These are phyloP conservation scores for Rhinocladiella mackenziei DNA, from an alignment of 2,329 filamentous ascomycete genomes.

Conservation along the genomic window DNA sequence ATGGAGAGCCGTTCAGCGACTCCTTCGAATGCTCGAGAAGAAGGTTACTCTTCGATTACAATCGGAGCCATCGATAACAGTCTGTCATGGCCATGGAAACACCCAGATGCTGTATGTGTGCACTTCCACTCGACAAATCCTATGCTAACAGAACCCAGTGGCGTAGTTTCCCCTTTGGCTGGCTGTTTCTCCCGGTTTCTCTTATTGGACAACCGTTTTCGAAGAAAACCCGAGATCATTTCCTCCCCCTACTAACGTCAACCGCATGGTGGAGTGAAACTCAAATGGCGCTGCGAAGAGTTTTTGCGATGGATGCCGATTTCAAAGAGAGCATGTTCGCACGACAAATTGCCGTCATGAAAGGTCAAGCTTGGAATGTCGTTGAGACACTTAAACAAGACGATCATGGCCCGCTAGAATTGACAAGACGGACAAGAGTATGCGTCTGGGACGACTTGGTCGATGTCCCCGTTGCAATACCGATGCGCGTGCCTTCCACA, in stretches of 20 bases:
- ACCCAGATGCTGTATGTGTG: slow-evolving; percentile 73
- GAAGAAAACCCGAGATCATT: slow-evolving; percentile 87
- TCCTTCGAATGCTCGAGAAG: slow-evolving; percentile 41
- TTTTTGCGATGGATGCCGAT: slow-evolving; percentile 89
- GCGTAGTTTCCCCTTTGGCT: slow-evolving; percentile 93
- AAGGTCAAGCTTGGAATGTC: slow-evolving; percentile 98
- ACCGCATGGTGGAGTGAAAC: slow-evolving; percentile 97
- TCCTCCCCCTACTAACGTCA: slow-evolving; percentile 90
- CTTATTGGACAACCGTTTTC: slow-evolving; percentile 96
- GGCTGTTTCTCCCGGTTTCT: slow-evolving; percentile 95
- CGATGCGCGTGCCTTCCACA: slow-evolving; percentile 77
- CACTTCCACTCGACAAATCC: background rate
- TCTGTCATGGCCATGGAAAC: slow-evolving; percentile 98
- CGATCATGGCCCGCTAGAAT: slow-evolving; percentile 88
- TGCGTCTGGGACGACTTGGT: slow-evolving; percentile 98
- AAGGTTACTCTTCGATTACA: slow-evolving; percentile 38
- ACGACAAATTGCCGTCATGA: slow-evolving; percentile 98
- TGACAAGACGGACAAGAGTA: slow-evolving; percentile 83
- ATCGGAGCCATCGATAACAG: slow-evolving; percentile 97
- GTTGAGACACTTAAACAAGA: slow-evolving; percentile 91
- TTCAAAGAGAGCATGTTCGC: slow-evolving; percentile 99
- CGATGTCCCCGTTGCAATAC: slow-evolving; percentile 89
- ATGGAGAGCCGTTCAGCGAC: slow-evolving; percentile 66
- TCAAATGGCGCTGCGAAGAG: slow-evolving; percentile 74
- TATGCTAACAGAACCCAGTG: slow-evolving; percentile 42